These are phyloP conservation scores for Daldinia childiae DNA, from an alignment of 495 filamentous ascomycete genomes.

Conservation along the genomic window DNA sequence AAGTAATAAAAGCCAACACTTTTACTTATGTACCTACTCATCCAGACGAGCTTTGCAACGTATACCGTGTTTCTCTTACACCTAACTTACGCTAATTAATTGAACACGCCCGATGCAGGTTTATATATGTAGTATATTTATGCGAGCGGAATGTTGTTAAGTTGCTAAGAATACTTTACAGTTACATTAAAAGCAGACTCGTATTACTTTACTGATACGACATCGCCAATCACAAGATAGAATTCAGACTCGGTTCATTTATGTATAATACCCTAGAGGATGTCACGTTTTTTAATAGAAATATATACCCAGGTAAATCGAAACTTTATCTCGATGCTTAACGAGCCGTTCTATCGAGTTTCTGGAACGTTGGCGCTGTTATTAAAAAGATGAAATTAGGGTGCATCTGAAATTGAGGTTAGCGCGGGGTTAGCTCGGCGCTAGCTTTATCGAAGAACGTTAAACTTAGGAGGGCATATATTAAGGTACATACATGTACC, in stretches of 20 bases:
- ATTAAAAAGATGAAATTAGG: background rate
- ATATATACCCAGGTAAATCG: background rate
- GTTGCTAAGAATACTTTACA: background rate
- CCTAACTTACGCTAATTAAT: too few species aligned
- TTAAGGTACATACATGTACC: background rate
- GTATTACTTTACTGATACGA: background rate
- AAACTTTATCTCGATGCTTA: constrained; percentile 1
- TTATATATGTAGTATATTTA: background rate
- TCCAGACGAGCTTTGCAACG: too few species aligned
- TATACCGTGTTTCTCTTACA: too few species aligned
- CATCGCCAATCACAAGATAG: background rate
- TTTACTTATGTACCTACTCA: too few species aligned
- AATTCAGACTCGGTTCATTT: background rate
- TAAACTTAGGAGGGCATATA: too few species aligned
- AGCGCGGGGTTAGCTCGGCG: constrained; percentile 26
- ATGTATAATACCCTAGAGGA: background rate
- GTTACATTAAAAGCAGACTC: background rate
- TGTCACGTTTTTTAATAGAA: constrained; percentile 4
- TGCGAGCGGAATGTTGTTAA: background rate
- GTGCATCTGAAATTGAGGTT: constrained; percentile 12
- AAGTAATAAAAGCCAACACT: too few species aligned
- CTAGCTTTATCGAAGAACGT: background rate
- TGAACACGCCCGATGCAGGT: background rate
- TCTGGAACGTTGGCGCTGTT: constrained; percentile 16
- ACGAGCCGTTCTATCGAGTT: constrained; percentile 9